These are phyloP conservation scores for Inga laurina DNA, from an alignment of 306 rosid species.

Conservation along the genomic window DNA sequence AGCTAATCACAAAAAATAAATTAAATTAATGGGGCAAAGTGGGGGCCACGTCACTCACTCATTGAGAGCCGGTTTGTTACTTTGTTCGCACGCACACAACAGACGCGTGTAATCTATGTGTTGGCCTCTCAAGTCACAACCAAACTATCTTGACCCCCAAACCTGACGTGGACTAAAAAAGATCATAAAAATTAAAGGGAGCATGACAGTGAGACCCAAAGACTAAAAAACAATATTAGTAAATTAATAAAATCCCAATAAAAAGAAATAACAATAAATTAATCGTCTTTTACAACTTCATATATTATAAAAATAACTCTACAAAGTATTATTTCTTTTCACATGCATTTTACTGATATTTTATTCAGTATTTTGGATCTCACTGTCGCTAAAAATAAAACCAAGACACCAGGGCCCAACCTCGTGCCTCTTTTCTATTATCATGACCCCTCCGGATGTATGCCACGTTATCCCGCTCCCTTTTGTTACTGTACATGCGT, in stretches of 20 bases:
- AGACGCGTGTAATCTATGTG: conserved; percentile 29
- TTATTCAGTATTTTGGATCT: no score
- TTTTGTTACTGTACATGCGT: conserved; percentile 23
- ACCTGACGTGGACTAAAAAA: conserved; percentile 53
- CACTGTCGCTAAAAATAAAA: background rate
- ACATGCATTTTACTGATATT: no score
- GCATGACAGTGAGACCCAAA: no score
- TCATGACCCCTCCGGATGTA: background rate
- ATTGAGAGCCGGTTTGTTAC: background rate
- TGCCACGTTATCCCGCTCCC: conserved; percentile 43
- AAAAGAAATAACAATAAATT: no score
- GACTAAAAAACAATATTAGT: no score
- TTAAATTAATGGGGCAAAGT: background rate
- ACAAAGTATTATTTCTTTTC: no score
- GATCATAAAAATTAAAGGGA: background rate
- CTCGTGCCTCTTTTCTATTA: conserved; percentile 29
- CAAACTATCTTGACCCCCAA: conserved; percentile 49
- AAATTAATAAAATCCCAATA: no score
- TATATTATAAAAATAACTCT: no score
- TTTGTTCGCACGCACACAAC: conserved; percentile 28
- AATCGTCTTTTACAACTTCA: no score
- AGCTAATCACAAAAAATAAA: no score
- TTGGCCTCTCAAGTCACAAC: conserved; percentile 10
- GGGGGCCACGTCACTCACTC: conserved; percentile 38
- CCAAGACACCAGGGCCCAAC: conserved; percentile 37